Evolutionary conservation across 352 stramenopile genomes (phyloP).

Genomic region (Phytophthora tubulina): DNA sequence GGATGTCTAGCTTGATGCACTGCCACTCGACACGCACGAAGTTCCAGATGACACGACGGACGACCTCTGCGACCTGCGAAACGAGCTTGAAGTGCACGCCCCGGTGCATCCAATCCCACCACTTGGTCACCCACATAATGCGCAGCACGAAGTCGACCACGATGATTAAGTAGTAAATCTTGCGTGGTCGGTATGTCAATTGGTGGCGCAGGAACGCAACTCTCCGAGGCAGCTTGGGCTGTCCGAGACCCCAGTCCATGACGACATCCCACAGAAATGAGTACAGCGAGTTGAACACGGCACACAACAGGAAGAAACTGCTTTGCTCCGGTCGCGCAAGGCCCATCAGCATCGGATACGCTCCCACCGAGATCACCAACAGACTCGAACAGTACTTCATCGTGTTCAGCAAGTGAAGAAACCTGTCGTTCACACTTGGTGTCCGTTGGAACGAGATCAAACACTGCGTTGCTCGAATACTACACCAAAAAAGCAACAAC

Average conservation of each 20-base stretch:
- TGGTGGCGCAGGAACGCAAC: slow-evolving; percentile 72
- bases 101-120: slow-evolving; percentile 81
- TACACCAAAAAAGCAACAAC: slow-evolving; percentile 19
- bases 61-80: slow-evolving; percentile 92
- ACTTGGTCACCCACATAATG: slow-evolving; percentile 96
- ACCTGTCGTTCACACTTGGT: slow-evolving; percentile 71
- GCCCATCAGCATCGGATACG: slow-evolving; percentile 78
- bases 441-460: slow-evolving; percentile 86
- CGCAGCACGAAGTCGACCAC: slow-evolving; percentile 93
- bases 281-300: slow-evolving; percentile 95
- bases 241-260: slow-evolving; percentile 96
- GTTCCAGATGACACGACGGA: slow-evolving; percentile 94
- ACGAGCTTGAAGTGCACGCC: slow-evolving; percentile 87
- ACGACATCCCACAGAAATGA: slow-evolving; percentile 98
- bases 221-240: slow-evolving; percentile 59
- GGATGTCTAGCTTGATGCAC: slow-evolving; percentile 83
- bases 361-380: slow-evolving; percentile 80
- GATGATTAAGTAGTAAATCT: slow-evolving; percentile 94
- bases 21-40: slow-evolving; percentile 95
- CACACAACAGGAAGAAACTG: slow-evolving; percentile 80
- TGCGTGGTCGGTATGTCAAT: slow-evolving; percentile 63
- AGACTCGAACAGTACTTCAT: slow-evolving; percentile 89
- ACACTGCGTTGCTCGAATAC: slow-evolving; percentile 83
- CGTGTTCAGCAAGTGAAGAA: slow-evolving; percentile 86
- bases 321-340: slow-evolving; percentile 57